Conservation (phyloP, 805 yeast genomes). For the Huiozyma naganishii region DNA sequence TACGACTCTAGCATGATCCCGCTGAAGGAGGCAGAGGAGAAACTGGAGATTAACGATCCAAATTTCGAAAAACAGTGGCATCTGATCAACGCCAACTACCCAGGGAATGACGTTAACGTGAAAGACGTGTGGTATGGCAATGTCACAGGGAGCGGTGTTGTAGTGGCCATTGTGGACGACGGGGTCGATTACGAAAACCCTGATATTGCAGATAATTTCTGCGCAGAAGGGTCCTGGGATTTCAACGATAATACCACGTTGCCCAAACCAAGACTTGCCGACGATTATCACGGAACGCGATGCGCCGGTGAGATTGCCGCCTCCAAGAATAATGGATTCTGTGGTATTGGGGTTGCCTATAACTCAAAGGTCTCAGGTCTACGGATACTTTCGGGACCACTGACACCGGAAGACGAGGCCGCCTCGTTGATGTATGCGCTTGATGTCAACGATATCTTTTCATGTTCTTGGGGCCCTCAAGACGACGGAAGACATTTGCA, state of each 20-base stretch:
- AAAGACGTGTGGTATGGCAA: constrained; percentile 75
- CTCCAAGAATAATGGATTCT: constrained; percentile 64
- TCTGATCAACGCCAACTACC: constrained; percentile 57
- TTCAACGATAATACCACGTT: constrained; percentile 63
- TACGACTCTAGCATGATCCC: constrained; percentile 43
- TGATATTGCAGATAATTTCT: constrained; percentile 63
- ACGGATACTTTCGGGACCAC: constrained; percentile 71
- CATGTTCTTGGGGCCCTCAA: constrained; percentile 98
- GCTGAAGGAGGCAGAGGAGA: constrained; percentile 36
- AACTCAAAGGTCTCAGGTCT: constrained; percentile 80
- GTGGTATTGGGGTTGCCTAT: constrained; percentile 97
- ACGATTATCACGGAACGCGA: constrained; percentile 91
- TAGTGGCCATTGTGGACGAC: constrained; percentile 87
- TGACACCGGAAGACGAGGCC: constrained; percentile 85
- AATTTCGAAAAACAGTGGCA: constrained; percentile 86
- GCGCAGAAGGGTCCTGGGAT: constrained; percentile 82
- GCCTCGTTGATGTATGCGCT: constrained; percentile 70
- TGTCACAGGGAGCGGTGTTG: constrained; percentile 71
- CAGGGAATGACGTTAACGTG: constrained; percentile 82
- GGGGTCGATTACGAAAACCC: constrained; percentile 76
- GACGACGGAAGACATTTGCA: constrained; percentile 85
- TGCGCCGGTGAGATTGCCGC: constrained; percentile 98
- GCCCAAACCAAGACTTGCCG: constrained; percentile 71
- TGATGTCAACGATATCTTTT: constrained; percentile 82
- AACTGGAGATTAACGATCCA: constrained; percentile 70